Percentiles rank a stretch among this genome's conserved stretches.
phyloP scores from a whole-genome alignment of 2,329 filamentous ascomycete genomes.

The Escovopsis sp. region DNA sequence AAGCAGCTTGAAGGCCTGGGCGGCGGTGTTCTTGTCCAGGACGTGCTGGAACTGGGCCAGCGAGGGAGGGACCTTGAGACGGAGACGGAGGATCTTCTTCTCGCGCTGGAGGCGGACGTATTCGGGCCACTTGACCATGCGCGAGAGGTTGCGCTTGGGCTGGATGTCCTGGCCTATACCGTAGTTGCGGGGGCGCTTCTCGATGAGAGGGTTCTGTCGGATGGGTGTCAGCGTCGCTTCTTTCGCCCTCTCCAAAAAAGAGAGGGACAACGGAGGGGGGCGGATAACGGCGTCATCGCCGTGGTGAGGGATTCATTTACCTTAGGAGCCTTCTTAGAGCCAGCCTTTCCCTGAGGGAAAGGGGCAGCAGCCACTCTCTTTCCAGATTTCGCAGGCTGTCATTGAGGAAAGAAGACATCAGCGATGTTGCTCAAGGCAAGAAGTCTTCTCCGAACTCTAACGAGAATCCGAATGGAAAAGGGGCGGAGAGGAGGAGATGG shows the following conservation, averaged over 20 bases:
- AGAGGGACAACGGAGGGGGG: too few relatives aligned
- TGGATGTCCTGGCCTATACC: conserved; percentile 99
- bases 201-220: conserved; percentile 87
- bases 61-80: conserved; percentile 94
- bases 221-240: not conserved
- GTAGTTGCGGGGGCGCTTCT: conserved; percentile 95
- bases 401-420: conserved; percentile 99
- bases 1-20: conserved; percentile 96
- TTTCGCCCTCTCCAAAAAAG: too few relatives aligned
- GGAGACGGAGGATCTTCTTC: conserved; percentile 91
- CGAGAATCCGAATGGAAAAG: conserved; percentile 47
- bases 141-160: conserved; percentile 84
- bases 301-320: conserved; percentile 37
- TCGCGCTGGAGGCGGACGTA: conserved; percentile 96
- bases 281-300: too few relatives aligned
- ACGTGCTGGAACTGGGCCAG: conserved; percentile 97
- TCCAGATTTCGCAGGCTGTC: conserved; percentile 96
- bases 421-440: conserved; percentile 62
- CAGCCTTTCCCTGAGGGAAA: conserved; percentile 87
- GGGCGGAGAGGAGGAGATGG: too few relatives aligned
- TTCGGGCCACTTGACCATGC: conserved; percentile 99
- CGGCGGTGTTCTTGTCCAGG: conserved; percentile 90
- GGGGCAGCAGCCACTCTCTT: conserved; percentile 97
- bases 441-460: conserved; percentile 87
- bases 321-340: conserved; percentile 89